These are phyloP conservation scores for Crithidia acanthocephali DNA, from an alignment of 208 protist species.

Conservation along the genomic window DNA sequence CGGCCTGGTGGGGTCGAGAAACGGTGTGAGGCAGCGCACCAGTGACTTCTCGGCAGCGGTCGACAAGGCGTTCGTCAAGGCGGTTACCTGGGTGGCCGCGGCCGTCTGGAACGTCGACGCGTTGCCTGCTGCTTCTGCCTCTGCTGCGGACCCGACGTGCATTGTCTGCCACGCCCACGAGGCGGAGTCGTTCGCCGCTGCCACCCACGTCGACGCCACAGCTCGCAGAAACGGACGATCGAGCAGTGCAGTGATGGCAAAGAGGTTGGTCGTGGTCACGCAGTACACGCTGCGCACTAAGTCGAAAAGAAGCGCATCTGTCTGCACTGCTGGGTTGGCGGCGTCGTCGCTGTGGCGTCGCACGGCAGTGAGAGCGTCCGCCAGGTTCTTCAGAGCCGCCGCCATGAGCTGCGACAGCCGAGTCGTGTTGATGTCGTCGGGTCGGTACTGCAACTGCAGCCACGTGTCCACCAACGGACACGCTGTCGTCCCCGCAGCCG, in stretches of 20 bases:
- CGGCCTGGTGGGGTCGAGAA: conserved; percentile 21
- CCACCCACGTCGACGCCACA: conserved; percentile 25
- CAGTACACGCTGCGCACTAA: conserved; percentile 24
- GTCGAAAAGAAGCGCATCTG: neutral
- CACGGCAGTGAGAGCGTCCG: neutral
- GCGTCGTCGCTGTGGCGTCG: neutral
- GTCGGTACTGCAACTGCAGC: conserved; percentile 19
- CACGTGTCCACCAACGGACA: conserved; percentile 31
- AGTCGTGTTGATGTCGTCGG: conserved; percentile 1
- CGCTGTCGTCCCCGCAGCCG: neutral
- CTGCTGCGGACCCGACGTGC: conserved; percentile 6
- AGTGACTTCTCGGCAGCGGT: conserved; percentile 6
- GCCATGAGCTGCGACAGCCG: conserved; percentile 11
- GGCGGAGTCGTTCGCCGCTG: conserved; percentile 12
- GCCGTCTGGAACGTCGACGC: conserved; percentile 16
- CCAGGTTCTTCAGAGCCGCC: neutral
- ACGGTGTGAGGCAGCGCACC: conserved; percentile 10
- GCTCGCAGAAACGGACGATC: conserved; percentile 25
- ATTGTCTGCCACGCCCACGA: conserved; percentile 36
- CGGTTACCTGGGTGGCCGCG: neutral
- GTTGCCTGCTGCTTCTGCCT: neutral
- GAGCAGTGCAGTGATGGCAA: conserved; percentile 20
- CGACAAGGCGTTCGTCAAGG: neutral
- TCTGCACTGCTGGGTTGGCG: neutral
- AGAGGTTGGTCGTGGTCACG: conserved; percentile 23